Evolutionary conservation across 495 filamentous ascomycete species (phyloP).

Genomic region (Astrothelium macrocarpum): DNA sequence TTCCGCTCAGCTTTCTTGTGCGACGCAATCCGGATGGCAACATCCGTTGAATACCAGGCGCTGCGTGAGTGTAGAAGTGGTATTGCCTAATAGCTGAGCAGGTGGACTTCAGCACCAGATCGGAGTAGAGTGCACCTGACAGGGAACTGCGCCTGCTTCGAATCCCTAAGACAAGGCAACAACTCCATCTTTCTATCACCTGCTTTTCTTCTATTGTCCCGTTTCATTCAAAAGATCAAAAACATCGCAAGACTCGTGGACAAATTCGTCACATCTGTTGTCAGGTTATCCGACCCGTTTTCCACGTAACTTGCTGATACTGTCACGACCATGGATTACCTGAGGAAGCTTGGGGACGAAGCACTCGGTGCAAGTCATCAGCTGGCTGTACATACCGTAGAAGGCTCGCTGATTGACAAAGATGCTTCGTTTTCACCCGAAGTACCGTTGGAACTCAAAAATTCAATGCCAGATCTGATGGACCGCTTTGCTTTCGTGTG

Average conservation of each 20-base stretch:
- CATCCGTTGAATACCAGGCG: no score
- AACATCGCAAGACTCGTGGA: not conserved
- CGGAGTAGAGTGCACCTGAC: not conserved
- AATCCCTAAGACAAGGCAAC: not conserved
- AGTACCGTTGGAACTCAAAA: constrained; percentile 16
- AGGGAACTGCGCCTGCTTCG: not conserved
- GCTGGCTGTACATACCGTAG: constrained; percentile 11
- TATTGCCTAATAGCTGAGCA: no score
- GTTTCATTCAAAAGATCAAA: not conserved
- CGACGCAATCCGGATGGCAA: no score
- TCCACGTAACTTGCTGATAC: not conserved
- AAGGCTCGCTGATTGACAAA: constrained; percentile 12
- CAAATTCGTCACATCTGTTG: not conserved
- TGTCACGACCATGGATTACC: constrained; percentile 11
- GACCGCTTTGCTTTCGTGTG: constrained; percentile 19
- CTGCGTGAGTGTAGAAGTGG: no score
- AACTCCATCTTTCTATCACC: not conserved
- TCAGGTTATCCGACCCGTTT: not conserved
- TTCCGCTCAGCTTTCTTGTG: no score
- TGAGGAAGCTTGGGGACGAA: constrained; percentile 6
- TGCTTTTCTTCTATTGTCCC: not conserved
- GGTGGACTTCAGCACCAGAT: not conserved
- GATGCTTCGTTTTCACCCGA: constrained; percentile 17
- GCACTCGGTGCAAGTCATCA: constrained; percentile 12
- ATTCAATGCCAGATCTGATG: constrained; percentile 18